phyloP scores from a whole-genome alignment of 306 rosid genomes.

The Senna tora region DNA sequence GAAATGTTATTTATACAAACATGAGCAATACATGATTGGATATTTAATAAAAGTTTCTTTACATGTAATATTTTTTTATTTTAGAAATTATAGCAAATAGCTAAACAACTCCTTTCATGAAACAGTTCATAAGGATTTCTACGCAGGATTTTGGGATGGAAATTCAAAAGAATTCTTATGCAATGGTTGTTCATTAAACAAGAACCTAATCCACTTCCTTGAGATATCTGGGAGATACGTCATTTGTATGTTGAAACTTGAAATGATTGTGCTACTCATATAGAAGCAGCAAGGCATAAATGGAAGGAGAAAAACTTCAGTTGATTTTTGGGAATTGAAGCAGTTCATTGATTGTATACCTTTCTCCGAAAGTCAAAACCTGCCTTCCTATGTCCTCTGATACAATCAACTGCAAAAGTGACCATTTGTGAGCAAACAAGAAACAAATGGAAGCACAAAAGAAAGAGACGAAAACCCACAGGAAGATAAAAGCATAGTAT shows the following conservation, averaged over 20 bases:
- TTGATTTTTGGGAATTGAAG: too few relatives aligned
- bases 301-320: not conserved
- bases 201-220: not conserved
- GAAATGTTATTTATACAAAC: constrained; percentile 9
- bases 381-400: constrained; percentile 98
- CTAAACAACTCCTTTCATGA: not conserved
- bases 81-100: too few relatives aligned
- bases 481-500: constrained; percentile 2
- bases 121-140: not conserved
- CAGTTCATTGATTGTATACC: constrained; percentile 56
- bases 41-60: not conserved
- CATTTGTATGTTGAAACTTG: not conserved
- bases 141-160: not conserved
- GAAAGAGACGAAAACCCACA: not conserved
- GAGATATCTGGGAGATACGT: not conserved
- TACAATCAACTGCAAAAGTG: constrained; percentile 68
- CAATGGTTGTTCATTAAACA: not conserved
- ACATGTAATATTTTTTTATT: not conserved
- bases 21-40: not conserved
- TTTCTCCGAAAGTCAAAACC: constrained; percentile 92
- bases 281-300: not conserved
- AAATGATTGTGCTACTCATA: not conserved
- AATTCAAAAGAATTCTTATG: not conserved
- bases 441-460: not conserved
- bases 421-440: not conserved